A percentile compares a stretch with the other conserved stretches of the same genome.
Evolutionary conservation across 2,329 filamentous ascomycete genomes (phyloP).

Genomic region (Cryphonectria naterciae): DNA sequence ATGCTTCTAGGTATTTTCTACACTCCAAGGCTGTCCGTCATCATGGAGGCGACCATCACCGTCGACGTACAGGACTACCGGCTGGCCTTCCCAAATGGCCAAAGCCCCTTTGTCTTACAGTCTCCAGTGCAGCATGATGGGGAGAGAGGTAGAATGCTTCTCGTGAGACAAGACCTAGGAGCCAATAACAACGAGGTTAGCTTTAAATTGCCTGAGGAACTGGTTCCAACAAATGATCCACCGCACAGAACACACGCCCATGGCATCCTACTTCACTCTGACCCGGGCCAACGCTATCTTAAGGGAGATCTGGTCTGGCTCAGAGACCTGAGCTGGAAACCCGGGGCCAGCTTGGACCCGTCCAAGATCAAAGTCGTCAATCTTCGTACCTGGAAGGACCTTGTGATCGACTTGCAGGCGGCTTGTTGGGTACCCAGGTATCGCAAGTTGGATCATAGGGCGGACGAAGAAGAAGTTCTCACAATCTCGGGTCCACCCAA

Average conservation of each 20-base stretch:
- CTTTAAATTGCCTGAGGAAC: neutral
- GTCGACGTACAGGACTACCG: conserved; percentile 24
- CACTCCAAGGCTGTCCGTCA: neutral
- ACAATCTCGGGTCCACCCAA: conserved; percentile 22
- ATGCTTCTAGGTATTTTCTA: neutral
- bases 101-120: conserved; percentile 12
- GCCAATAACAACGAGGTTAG: conserved; percentile 19
- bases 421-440: conserved; percentile 28
- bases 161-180: conserved; percentile 24
- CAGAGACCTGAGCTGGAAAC: neutral
- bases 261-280: conserved; percentile 14
- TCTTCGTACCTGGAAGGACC: conserved; percentile 21
- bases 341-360: neutral
- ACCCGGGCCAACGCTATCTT: neutral
- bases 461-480: conserved; percentile 18
- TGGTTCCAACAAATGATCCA: neutral
- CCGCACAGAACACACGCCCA: conserved; percentile 17
- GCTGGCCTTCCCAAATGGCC: conserved; percentile 9
- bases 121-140: conserved; percentile 16
- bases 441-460: conserved; percentile 18
- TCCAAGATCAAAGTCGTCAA: conserved; percentile 14
- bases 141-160: neutral
- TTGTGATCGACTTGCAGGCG: conserved; percentile 5
- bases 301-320: conserved; percentile 25
- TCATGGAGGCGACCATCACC: conserved; percentile 23